Base-by-base conservation (phyloP, 2,329 filamentous ascomycete genomes). In the Albophoma yamanashiensis region DNA sequence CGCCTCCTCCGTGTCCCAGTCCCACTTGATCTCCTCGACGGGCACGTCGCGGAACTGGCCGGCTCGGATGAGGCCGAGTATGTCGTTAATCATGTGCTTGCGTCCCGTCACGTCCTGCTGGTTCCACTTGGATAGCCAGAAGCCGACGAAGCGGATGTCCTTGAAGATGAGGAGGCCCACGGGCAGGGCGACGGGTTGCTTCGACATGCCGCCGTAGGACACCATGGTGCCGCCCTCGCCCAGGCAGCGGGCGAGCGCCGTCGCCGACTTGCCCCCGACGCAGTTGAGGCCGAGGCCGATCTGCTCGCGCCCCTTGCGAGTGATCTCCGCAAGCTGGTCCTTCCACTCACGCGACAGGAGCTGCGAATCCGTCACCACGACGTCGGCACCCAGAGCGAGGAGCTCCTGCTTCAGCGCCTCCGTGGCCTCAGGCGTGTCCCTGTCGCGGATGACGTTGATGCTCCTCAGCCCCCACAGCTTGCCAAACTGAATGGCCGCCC, bases 191-290 rank as follows among this genome's bases (percentile, higher is more conserved):
- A 97, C 82, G 0, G 93, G 92, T 76, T 96, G 88, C 71, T 89
- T 89, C 40, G 89, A 86, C 94, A 99, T 99, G 57, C 90, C 93
- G 34, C 94, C 94, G 71, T 99, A 99, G 5, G 93, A 96, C 31
- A 99, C 91, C 73, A 97, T 79, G 60, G 88, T 87, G 1, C 84
- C 89, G 27, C 84, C 83, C 0, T 84, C 77, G 6, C 82, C 80
- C 3, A 99, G 80, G 8, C 83, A 82, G 68, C 92, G 90, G 7
- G 92, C 88, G 69, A 99, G 79, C 1, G 87, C 82, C 36, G 88
- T 88, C 4, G 92, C 91, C 14, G 87, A 85, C 71, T 92, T 91
- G 6, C 94, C 94, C 43, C 94, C 94, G 0, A 99, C 93, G 71
- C 94, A 97, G 74, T 99, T 99, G 61, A 99, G 75, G 0, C 87